Evolutionary conservation across 805 yeast genomes (phyloP).

Genomic region (Vanderwaltozyma tropicalis): DNA sequence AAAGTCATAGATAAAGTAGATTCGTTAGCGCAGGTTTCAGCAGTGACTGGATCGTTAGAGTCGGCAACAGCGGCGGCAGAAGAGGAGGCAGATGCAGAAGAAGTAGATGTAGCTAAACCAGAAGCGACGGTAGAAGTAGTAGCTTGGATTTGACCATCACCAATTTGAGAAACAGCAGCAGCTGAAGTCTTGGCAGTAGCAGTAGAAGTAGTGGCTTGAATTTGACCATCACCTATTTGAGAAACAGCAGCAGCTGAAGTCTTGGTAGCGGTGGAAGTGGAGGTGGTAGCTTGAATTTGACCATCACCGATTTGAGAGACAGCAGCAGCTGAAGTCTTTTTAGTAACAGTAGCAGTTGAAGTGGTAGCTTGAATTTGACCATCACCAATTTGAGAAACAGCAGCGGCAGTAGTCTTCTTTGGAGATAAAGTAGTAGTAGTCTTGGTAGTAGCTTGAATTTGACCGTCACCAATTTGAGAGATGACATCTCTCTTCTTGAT

Average conservation of each 20-base stretch:
- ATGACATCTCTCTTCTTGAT: slow-evolving; percentile 36
- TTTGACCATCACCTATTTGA: slow-evolving; percentile 7
- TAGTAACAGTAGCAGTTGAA: slow-evolving; percentile 28
- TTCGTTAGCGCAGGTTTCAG: slow-evolving; percentile 27
- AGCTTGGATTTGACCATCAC: slow-evolving; percentile 17
- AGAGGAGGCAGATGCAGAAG: not conserved
- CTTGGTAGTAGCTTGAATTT: slow-evolving; percentile 22
- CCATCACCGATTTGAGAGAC: slow-evolving; percentile 29
- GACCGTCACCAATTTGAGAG: slow-evolving; percentile 39
- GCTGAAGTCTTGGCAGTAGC: slow-evolving; percentile 18
- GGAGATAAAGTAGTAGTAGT: slow-evolving; percentile 17
- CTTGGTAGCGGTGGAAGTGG: slow-evolving; percentile 9
- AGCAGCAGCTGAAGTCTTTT: slow-evolving; percentile 27
- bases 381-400: slow-evolving; percentile 15
- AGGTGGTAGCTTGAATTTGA: slow-evolving; percentile 33
- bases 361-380: slow-evolving; percentile 10
- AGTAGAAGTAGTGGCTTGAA: slow-evolving; percentile 17
- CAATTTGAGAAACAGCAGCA: slow-evolving; percentile 24
- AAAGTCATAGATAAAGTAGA: slow-evolving; percentile 43
- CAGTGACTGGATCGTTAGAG: slow-evolving; percentile 11
- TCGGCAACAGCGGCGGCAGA: slow-evolving; percentile 31
- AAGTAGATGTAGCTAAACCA: slow-evolving; percentile 13
- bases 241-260: slow-evolving; percentile 35
- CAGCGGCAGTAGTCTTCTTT: slow-evolving; percentile 15
- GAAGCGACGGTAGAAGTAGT: slow-evolving; percentile 18